These are phyloP conservation scores for Micractinium conductrix DNA, from an alignment of 139 green algal species.

Conservation along the genomic window DNA sequence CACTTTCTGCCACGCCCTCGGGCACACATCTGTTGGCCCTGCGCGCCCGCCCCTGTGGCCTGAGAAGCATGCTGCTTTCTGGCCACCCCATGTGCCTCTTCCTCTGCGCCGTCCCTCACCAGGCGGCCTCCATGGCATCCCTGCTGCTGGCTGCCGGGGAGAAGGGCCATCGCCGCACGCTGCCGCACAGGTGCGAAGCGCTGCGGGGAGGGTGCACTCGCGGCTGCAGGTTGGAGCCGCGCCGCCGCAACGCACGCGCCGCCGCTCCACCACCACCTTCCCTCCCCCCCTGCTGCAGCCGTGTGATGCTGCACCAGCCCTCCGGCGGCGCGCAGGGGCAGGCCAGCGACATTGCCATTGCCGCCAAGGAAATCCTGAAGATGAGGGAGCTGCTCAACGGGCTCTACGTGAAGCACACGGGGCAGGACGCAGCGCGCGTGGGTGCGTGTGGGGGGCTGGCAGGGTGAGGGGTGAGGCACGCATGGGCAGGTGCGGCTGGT, in stretches of 20 bases:
- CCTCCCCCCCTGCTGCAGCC: constrained; percentile 17
- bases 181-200: constrained; percentile 75
- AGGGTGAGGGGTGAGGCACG: not conserved
- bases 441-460: constrained; percentile 45
- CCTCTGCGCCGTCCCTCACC: no score
- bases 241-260: no score
- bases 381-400: constrained; percentile 76
- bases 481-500: no score
- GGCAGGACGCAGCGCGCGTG: constrained; percentile 56
- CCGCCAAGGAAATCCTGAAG: constrained; percentile 91
- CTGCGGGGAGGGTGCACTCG: not conserved
- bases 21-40: not conserved
- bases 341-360: constrained; percentile 93
- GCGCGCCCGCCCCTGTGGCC: no score
- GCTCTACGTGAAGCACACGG: constrained; percentile 90
- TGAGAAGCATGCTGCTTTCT: no score
- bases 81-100: not conserved
- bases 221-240: no score
- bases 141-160: constrained; percentile 88
- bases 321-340: constrained; percentile 88
- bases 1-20: no score
- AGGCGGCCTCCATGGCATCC: constrained; percentile 94
- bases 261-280: not conserved
- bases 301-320: constrained; percentile 98
- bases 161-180: constrained; percentile 71